Base-by-base conservation (phyloP, 805 yeast genomes). In the Candida morakotiae region DNA sequence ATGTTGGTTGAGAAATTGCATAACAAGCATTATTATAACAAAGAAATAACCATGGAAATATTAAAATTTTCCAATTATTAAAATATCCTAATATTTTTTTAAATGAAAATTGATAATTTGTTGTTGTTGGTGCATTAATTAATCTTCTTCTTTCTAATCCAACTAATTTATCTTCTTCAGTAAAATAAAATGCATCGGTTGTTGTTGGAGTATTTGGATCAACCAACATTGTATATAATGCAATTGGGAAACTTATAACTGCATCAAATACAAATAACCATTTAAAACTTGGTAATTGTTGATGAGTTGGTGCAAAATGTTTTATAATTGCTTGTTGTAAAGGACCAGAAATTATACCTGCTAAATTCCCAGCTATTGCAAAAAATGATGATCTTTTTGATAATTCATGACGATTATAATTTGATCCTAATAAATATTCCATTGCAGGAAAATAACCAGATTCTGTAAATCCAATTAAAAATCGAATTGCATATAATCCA, bases 401-500 rank as follows among this genome's bases (percentile, higher is more conserved):
- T 27, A 60, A 40, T 33, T 60, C 66, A n/a, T 34, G 37, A 2
- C 53, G 47, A 5, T 53, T 41, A 35, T 58, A 58, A 38, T 55
- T 52, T n/a, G 57, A 51, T n/a, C 65, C 65, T 7, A 60, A 48
- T 31, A 77, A 56, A 46, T 75, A 79, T 46, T 79, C 83, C 39
- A 77, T 66, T 15, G 77, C 78, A 4, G 87, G 83, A 51, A 72
- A 73, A 46, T 64, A 71, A 0, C 77, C 77, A 10, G 71, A 59
- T 39, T 73, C 79, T 9, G 60, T 46, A 18, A 74, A 51, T 1
- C 78, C 80, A 17, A 70, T 39, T 3, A 69, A 41, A 28, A 71
- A 62, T 41, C 73, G 40, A 6, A 60, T 24, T 1, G 53, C 60
- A 37, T 59, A 59, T 15, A 60, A 32, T 2, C 55, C 48, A 10